Base-by-base conservation (phyloP, 257 asterid genomes). In the Vinca minor region DNA sequence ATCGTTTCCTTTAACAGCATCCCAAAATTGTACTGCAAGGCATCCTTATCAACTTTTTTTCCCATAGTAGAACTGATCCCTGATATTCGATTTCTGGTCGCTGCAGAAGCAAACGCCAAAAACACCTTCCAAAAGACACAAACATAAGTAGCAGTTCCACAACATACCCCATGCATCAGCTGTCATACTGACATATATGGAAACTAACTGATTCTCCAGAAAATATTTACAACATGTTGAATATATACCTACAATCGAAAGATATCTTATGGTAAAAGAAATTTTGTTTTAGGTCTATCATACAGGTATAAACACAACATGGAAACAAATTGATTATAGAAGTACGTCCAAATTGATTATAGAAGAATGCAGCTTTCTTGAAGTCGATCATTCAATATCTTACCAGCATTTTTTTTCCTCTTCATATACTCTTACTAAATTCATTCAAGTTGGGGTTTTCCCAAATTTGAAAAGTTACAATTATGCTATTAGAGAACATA, bases 1-100 rank as follows among this genome's bases (percentile, higher is more conserved):
- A 92, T 79, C 54, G 96, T 87, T 73, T 89, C 96, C 78, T 92
- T 92, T 38, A 92, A 74, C 54, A 89, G 69, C 69, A 79, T 74
- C 75, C 98, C 96, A 65, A 87, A 81, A 66, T 77, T 77, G 78
- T 82, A 70, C 55, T 81, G 77, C n/a, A 85, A 84, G 35, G 55
- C 46, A 29, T 82, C 79, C 75, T 71, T 72, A 64, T 73, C 76
- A 75, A 71, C 81, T 67, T 69, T 80, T 62, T 74, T 65, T 41
- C 80, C 76, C 13, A 73, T 67, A 59, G 80, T 73, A 57, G 84
- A 82, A 73, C 66, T 70, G 74, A 84, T 72, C 60, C 78, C 80
- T 34, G 95, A 79, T 55, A 85, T 77, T 72, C 82, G 87, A 75
- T 79, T 79, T 73, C 82, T 85, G 82, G 89, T 79, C 70, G 94